A percentile compares a stretch with the other conserved stretches of the same genome.
These are phyloP conservation scores for Penicillium daleae DNA, from an alignment of 495 filamentous ascomycete species.

Conservation along the genomic window DNA sequence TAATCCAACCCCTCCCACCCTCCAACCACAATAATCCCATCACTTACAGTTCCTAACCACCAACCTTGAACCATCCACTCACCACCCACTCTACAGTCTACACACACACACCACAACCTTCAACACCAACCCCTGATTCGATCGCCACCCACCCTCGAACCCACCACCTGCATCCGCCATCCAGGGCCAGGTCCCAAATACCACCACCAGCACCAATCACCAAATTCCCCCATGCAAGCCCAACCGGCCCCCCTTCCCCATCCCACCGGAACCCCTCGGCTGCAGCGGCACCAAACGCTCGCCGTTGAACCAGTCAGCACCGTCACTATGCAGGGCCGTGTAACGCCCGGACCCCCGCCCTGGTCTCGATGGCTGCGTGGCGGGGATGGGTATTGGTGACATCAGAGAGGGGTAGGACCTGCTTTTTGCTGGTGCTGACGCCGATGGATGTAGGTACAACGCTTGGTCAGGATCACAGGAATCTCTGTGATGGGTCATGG, in stretches of 20 bases:
- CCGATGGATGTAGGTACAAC: no score
- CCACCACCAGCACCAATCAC: not conserved
- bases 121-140: not conserved
- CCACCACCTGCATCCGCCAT: not conserved
- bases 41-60: not conserved
- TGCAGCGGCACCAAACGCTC: not conserved
- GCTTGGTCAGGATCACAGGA: not conserved
- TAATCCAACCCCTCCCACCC: not conserved
- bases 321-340: not conserved
- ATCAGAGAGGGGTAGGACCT: not conserved
- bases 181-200: not conserved
- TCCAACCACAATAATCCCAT: not conserved
- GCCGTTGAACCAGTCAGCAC: not conserved
- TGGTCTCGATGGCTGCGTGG: no score
- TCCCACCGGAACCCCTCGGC: not conserved
- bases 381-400: not conserved
- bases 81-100: no score
- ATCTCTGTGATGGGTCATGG: not conserved
- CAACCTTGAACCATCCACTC: no score
- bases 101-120: not conserved
- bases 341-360: not conserved
- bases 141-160: not conserved
- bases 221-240: no score
- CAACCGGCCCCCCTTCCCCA: no score
- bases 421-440: not conserved